Percentiles rank a stretch among this genome's conserved stretches.
These are phyloP conservation scores for Sclerotinia nivalis DNA, from an alignment of 2,329 filamentous ascomycete species.

Conservation along the genomic window DNA sequence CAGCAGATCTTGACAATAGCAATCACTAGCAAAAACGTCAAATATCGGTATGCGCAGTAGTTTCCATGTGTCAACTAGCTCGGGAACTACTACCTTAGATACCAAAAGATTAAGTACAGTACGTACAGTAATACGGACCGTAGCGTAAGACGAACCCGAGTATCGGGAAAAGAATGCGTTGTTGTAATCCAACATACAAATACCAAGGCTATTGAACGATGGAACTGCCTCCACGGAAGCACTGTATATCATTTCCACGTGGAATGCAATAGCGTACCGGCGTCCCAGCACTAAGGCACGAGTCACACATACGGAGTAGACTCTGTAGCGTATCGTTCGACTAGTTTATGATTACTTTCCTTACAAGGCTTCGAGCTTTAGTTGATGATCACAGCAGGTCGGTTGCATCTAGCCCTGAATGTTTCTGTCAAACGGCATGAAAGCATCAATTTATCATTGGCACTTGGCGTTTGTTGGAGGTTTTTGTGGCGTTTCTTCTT, in stretches of 20 bases:
- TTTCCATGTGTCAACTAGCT: not conserved
- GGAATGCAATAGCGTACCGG: constrained; percentile 12
- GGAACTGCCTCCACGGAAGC: not conserved
- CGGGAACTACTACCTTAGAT: not conserved
- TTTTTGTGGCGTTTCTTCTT: not conserved
- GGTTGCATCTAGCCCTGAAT: not conserved
- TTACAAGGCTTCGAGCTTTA: not conserved
- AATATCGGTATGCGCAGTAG: not conserved
- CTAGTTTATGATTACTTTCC: not conserved
- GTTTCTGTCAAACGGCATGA: not conserved
- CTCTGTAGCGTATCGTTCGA: too few species aligned
- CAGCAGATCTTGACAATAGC: not conserved
- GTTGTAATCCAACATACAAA: not conserved
- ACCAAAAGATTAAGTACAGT: not conserved
- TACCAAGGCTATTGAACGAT: not conserved
- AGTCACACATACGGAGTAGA: not conserved
- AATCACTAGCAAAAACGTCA: not conserved
- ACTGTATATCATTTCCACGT: not conserved
- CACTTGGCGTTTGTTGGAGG: constrained; percentile 4
- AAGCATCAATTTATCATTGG: not conserved
- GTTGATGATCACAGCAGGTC: not conserved
- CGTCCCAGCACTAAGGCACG: not conserved
- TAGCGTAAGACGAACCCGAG: constrained; percentile 1
- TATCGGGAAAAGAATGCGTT: not conserved
- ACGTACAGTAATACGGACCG: not conserved